These are phyloP conservation scores for Xeromyces bisporus DNA, from an alignment of 495 filamentous ascomycete genomes.

Conservation along the genomic window DNA sequence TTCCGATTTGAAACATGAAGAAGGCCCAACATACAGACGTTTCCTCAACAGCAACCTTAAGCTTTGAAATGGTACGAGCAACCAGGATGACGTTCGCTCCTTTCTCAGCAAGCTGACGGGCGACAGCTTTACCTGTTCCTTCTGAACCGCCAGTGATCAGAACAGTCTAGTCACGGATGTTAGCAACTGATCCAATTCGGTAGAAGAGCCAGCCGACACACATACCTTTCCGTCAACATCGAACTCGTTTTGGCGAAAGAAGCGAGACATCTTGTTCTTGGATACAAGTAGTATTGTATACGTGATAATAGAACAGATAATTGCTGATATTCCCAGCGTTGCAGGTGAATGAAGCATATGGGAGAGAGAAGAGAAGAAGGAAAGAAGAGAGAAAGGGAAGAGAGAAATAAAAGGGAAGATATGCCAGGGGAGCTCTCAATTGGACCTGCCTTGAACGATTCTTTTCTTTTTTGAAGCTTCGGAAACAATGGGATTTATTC, in stretches of 20 bases:
- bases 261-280: conserved; percentile 54
- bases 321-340: conserved; percentile 23
- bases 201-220: background rate
- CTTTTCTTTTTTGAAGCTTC: no score
- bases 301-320: conserved; percentile 29
- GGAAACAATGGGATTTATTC: no score
- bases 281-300: conserved; percentile 18
- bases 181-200: no score
- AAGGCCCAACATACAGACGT: conserved; percentile 34
- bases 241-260: conserved; percentile 55
- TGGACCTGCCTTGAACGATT: background rate
- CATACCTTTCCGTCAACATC: conserved; percentile 61
- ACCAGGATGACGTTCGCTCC: conserved; percentile 81
- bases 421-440: background rate
- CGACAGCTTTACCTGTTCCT: conserved; percentile 70
- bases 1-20: background rate
- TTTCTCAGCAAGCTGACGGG: conserved; percentile 54
- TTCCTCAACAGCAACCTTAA: conserved; percentile 50
- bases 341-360: conserved; percentile 12
- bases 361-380: conserved; percentile 10
- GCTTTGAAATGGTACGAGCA: conserved; percentile 56
- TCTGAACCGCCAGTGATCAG: conserved; percentile 85
- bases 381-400: conserved; percentile 14
- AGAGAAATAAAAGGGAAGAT: conserved; percentile 4
- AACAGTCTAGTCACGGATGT: conserved; percentile 66